Conservation (phyloP, 176 grass and related monocot species). For the Metroxylon sagu region DNA sequence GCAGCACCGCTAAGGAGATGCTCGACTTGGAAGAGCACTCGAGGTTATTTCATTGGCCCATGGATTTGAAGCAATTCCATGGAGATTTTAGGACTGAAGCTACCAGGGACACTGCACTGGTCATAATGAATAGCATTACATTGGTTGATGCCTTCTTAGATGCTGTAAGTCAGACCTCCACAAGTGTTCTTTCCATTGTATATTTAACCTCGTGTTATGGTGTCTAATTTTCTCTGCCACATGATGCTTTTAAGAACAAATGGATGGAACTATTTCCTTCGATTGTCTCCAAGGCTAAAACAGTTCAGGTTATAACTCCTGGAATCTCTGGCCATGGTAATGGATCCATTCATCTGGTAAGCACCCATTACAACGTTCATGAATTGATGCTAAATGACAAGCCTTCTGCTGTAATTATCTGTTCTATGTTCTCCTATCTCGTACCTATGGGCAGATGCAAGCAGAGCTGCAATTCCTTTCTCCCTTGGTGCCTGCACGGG, state of each 20-base stretch:
- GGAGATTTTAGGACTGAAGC: slow-evolving; percentile 41
- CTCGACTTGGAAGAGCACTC: slow-evolving; percentile 54
- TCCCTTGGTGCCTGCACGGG: slow-evolving; percentile 59
- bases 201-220: too few relatives aligned
- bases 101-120: slow-evolving; percentile 55
- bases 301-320: slow-evolving; percentile 56
- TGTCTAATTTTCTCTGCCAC: too few relatives aligned
- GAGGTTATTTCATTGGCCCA: slow-evolving; percentile 56
- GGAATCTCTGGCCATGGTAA: slow-evolving; percentile 56
- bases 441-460: slow-evolving; percentile 50
- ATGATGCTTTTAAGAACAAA: slow-evolving; percentile 46
- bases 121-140: slow-evolving; percentile 96
- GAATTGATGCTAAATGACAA: too few relatives aligned
- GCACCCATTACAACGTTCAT: too few relatives aligned
- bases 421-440: too few relatives aligned
- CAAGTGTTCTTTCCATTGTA: too few relatives aligned
- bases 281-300: slow-evolving; percentile 69
- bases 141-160: slow-evolving; percentile 85
- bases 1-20: slow-evolving; percentile 8
- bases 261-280: slow-evolving; percentile 95
- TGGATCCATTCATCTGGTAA: slow-evolving; percentile 72
- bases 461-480: slow-evolving; percentile 85
- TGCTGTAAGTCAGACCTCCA: slow-evolving; percentile 31
- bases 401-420: too few relatives aligned
- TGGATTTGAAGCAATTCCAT: slow-evolving; percentile 35